Conservation (phyloP, 192 early-diverging fungal species). For the Rhizophagus prolifer region DNA sequence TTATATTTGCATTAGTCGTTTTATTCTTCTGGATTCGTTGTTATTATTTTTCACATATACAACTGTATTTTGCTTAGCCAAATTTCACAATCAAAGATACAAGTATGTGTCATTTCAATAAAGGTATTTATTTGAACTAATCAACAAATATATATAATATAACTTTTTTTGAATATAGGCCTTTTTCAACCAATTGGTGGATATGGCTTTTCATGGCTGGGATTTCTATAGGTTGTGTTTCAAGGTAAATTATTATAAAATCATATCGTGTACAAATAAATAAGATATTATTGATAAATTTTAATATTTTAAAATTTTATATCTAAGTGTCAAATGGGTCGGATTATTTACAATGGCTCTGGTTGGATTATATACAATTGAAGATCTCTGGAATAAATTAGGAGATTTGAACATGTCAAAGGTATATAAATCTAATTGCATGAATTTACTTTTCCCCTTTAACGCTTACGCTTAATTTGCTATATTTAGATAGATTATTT, state of each 20-base stretch:
- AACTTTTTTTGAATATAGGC: constrained; percentile 39
- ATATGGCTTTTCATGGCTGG: constrained; percentile 85
- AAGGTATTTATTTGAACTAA: neutral
- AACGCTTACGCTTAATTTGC: constrained; percentile 6
- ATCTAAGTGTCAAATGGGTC: constrained; percentile 89
- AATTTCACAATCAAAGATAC: constrained; percentile 73
- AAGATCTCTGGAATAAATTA: constrained; percentile 88
- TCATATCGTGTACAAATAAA: constrained; percentile 17
- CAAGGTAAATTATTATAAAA: constrained; percentile 50
- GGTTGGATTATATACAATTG: constrained; percentile 89
- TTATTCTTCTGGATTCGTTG: constrained; percentile 95
- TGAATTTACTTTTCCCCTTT: neutral
- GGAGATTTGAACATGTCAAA: constrained; percentile 68
- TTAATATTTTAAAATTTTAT: neutral
- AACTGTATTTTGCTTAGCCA: constrained; percentile 64
- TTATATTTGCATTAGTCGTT: constrained; percentile 75
- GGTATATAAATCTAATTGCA: neutral
- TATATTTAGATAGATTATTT: constrained; percentile 54
- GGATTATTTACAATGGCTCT: constrained; percentile 89
- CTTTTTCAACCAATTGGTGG: constrained; percentile 90
- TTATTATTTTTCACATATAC: constrained; percentile 84
- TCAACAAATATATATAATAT: neutral
- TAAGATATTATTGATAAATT: neutral
- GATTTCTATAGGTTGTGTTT: constrained; percentile 78
- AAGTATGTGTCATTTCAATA: constrained; percentile 36